Evolutionary conservation across 257 asterid genomes (phyloP).

Genomic region (Henckelia pumila): DNA sequence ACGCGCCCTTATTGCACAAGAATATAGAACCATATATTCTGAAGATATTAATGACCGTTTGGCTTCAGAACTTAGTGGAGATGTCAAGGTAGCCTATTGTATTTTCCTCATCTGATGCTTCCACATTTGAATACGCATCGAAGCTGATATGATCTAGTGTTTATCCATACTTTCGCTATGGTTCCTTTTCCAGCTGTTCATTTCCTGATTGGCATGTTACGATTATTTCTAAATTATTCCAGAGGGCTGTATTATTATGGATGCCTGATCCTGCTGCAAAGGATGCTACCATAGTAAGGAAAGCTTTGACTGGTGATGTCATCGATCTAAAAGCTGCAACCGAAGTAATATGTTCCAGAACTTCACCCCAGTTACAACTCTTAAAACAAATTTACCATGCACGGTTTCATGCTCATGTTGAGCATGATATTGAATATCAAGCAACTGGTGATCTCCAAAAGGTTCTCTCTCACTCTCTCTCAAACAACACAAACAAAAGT

Average conservation of each 20-base stretch:
- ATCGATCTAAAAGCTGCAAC: constrained; percentile 67
- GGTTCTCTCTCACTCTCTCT: constrained; percentile 38
- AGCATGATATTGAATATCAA: constrained; percentile 64
- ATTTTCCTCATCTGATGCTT: too few species aligned
- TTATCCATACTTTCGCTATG: too few species aligned
- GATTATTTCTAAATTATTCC: constrained; percentile 24
- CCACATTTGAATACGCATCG: too few species aligned
- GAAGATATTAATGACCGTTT: constrained; percentile 74
- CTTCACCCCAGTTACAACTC: constrained; percentile 74
- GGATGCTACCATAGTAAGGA: constrained; percentile 67
- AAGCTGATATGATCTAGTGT: too few species aligned
- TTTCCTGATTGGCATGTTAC: background rate
- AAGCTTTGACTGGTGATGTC: constrained; percentile 44
- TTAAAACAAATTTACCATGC: constrained; percentile 67
- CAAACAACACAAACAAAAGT: background rate
- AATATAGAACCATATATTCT: constrained; percentile 64
- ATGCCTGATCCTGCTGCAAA: constrained; percentile 83
- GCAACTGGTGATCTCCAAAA: constrained; percentile 73
- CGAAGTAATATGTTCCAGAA: constrained; percentile 89
- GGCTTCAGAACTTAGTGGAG: constrained; percentile 78
- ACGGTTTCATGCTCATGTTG: constrained; percentile 56
- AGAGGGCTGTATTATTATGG: constrained; percentile 83
- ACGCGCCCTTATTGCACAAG: constrained; percentile 75
- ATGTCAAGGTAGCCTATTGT: constrained; percentile 48
- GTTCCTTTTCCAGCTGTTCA: constrained; percentile 11